These are phyloP conservation scores for Lactarius vividus DNA, from an alignment of 768 basidiomycete genomes.

Conservation along the genomic window DNA sequence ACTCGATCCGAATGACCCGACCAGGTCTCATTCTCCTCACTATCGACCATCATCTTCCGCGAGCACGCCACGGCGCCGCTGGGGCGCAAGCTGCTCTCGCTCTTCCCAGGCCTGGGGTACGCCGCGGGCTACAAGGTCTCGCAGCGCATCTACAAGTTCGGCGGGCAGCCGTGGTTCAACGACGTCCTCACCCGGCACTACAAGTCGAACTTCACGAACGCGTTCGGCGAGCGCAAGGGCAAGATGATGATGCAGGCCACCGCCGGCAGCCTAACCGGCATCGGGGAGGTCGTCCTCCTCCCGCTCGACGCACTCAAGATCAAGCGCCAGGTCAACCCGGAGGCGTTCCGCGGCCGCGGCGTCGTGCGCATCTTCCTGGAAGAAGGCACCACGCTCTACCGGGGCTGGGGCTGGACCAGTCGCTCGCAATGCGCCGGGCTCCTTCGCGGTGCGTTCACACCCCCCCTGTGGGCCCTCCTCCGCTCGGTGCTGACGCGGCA, in stretches of 20 bases:
- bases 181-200: constrained; percentile 84
- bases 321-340: constrained; percentile 97
- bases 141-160: constrained; percentile 96
- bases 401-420: constrained; percentile 99
- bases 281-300: constrained; percentile 97
- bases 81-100: constrained; percentile 69
- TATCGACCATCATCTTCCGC: constrained; percentile 84
- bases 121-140: constrained; percentile 97
- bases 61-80: constrained; percentile 71
- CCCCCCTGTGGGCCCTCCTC: background rate
- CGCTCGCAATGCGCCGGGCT: constrained; percentile 94
- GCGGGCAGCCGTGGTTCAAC: constrained; percentile 97
- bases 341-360: constrained; percentile 94
- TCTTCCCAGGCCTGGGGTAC: constrained; percentile 98
- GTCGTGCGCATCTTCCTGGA: constrained; percentile 86
- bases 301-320: constrained; percentile 97
- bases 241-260: constrained; percentile 95
- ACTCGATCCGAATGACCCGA: background rate
- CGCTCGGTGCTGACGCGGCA: background rate
- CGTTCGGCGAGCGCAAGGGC: constrained; percentile 92
- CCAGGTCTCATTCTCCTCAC: constrained; percentile 59
- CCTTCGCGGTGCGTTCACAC: constrained; percentile 77
- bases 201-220: constrained; percentile 74
- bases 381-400: constrained; percentile 89
- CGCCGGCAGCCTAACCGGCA: constrained; percentile 77